Evolutionary conservation across 305 asterid species (phyloP).

Genomic region (Fraxinus dipetala): DNA sequence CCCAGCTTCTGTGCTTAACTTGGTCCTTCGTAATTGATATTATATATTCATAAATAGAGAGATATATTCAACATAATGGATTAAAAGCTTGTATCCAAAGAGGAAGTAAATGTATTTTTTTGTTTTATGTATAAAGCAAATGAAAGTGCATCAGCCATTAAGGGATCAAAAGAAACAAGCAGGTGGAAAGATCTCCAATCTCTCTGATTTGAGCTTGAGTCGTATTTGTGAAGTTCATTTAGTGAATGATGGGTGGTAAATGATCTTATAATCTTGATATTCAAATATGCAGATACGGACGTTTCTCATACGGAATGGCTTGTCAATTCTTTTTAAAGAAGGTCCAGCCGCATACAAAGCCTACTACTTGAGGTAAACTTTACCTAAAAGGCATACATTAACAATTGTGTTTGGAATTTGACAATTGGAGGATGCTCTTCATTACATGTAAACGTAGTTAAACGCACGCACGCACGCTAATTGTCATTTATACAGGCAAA

Average conservation of each 20-base stretch:
- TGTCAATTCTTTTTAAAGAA: slow-evolving; percentile 81
- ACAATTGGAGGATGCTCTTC: not conserved
- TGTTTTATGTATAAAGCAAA: not conserved
- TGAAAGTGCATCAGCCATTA: not conserved
- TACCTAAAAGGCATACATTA: slow-evolving; percentile 11
- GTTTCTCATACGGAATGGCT: slow-evolving; percentile 91
- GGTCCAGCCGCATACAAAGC: slow-evolving; percentile 91
- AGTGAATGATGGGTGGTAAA: slow-evolving; percentile 13
- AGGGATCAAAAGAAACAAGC: slow-evolving; percentile 1
- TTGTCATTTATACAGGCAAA: not conserved
- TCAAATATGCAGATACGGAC: slow-evolving; percentile 71
- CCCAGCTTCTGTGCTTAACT: not conserved
- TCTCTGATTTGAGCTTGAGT: not conserved
- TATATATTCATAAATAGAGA: not conserved
- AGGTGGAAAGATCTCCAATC: not conserved
- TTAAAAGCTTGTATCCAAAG: not conserved
- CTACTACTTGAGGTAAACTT: slow-evolving; percentile 76
- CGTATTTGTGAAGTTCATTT: not conserved
- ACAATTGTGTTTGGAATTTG: not conserved
- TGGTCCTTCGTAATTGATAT: not conserved
- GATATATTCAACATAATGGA: not conserved
- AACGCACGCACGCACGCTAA: not conserved
- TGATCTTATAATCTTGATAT: slow-evolving; percentile 17
- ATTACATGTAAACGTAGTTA: not conserved
- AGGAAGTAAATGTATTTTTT: not conserved